phyloP scores from a whole-genome alignment of 345 rosid genomes.

The Atalantia buxifolia region DNA sequence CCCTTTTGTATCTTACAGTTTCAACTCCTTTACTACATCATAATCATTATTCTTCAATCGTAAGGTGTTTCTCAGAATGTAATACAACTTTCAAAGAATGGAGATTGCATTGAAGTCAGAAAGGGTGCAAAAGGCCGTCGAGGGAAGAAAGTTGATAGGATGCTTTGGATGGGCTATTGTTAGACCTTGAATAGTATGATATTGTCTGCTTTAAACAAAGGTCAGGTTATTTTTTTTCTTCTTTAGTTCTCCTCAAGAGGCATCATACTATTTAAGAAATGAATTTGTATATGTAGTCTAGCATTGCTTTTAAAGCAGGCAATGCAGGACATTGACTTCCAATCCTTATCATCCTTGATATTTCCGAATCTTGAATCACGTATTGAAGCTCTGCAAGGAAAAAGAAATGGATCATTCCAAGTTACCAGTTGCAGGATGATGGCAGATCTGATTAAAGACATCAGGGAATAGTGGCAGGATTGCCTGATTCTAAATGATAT shows the following conservation, averaged over 20 bases:
- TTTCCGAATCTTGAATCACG: background rate
- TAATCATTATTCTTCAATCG: background rate
- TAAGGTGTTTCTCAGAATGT: background rate
- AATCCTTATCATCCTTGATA: background rate
- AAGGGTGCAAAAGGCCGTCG: slow-evolving; percentile 73
- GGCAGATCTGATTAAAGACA: background rate
- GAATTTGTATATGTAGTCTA: background rate
- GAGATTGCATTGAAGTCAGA: slow-evolving; percentile 61
- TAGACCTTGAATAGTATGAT: background rate
- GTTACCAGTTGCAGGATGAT: background rate
- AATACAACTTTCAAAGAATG: slow-evolving; percentile 54
- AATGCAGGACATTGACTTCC: background rate
- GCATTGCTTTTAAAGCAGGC: background rate
- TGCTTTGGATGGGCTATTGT: slow-evolving; percentile 68
- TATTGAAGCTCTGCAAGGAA: background rate
- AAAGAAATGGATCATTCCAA: background rate
- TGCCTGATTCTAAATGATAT: background rate
- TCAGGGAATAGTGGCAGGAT: background rate
- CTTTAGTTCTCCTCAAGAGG: background rate
- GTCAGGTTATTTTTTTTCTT: background rate
- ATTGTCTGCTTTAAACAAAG: background rate
- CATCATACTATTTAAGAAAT: background rate
- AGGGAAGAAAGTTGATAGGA: slow-evolving; percentile 86
- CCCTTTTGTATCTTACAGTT: no score
- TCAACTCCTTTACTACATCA: background rate